Percentiles rank a stretch among this genome's conserved stretches.
phyloP scores from a whole-genome alignment of 1,139 yeast species.

The Sugiyamaella grinbergsii region DNA sequence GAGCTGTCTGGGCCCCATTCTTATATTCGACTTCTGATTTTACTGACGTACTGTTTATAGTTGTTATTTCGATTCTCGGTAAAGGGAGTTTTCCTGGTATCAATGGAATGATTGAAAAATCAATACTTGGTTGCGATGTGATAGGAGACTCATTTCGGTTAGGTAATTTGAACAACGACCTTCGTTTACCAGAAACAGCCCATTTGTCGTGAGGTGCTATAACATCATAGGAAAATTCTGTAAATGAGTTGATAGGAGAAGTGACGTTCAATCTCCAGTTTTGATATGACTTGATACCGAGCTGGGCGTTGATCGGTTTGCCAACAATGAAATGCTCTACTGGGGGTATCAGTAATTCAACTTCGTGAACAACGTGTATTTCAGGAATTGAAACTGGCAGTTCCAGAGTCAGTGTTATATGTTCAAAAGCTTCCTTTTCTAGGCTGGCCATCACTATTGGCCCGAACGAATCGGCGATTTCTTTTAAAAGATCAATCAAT shows the following conservation, averaged over 20 bases:
- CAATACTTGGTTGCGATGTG: conserved; percentile 36
- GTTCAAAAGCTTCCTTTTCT: conserved; percentile 16
- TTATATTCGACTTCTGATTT: conserved; percentile 63
- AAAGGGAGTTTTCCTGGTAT: conserved; percentile 70
- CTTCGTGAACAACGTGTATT: conserved; percentile 36
- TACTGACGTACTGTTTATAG: conserved; percentile 41
- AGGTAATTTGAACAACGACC: conserved; percentile 46
- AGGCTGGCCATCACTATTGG: neutral
- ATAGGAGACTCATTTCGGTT: conserved; percentile 37
- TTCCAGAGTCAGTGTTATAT: conserved; percentile 29
- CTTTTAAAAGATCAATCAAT: conserved; percentile 1
- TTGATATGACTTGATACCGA: conserved; percentile 51
- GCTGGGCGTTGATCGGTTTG: conserved; percentile 54
- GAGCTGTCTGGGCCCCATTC: conserved; percentile 67
- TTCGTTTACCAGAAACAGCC: conserved; percentile 68
- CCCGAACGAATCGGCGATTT: neutral
- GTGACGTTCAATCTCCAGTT: conserved; percentile 46
- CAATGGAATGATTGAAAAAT: conserved; percentile 66
- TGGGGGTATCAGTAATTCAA: conserved; percentile 33
- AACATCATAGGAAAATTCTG: conserved; percentile 45
- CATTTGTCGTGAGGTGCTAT: conserved; percentile 54
- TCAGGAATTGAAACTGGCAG: conserved; percentile 37
- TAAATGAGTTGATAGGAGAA: conserved; percentile 12
- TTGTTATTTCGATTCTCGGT: conserved; percentile 61
- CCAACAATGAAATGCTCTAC: conserved; percentile 58